Percentiles rank a stretch among this genome's conserved stretches.
Conservation (phyloP, 441 rosid species). For the Aquilaria agallochum region DNA sequence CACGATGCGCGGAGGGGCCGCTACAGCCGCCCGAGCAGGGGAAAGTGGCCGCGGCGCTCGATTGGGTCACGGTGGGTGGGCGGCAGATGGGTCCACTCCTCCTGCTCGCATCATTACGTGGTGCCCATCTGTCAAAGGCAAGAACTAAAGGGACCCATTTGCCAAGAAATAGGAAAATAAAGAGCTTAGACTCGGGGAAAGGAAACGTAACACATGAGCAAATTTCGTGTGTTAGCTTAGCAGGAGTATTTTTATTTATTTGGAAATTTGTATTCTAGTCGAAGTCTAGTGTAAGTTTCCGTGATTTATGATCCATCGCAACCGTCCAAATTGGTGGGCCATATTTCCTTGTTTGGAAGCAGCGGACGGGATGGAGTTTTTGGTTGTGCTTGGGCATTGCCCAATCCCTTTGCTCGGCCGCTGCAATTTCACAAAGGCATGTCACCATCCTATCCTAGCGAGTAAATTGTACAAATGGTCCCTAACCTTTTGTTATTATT, state of each 20-base stretch:
- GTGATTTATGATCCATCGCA: conserved; percentile 26
- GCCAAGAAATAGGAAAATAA: neutral
- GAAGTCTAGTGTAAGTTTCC: neutral
- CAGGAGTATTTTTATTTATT: too few species aligned
- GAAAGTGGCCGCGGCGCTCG: conserved; percentile 1
- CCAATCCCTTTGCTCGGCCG: neutral
- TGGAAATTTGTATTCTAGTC: too few species aligned
- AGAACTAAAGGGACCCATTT: neutral
- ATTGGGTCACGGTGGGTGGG: conserved; percentile 27
- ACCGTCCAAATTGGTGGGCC: conserved; percentile 14
- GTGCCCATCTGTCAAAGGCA: neutral
- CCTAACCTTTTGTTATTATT: too few species aligned
- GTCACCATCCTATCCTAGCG: neutral
- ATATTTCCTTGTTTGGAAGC: neutral
- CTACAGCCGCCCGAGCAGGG: neutral
- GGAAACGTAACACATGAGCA: conserved; percentile 12
- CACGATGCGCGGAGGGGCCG: conserved; percentile 12
- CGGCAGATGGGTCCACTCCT: conserved; percentile 25
- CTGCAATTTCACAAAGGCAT: neutral
- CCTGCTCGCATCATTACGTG: neutral
- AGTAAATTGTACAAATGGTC: too few species aligned
- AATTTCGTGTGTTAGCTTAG: too few species aligned
- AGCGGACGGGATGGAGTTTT: neutral
- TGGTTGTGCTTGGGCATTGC: neutral
- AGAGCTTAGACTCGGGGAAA: conserved; percentile 4